Evolutionary conservation across 768 basidiomycete genomes (phyloP), one percentile per base, ranked within the genome.

Genomic region (Chalciporus pseudorubinellus): DNA sequence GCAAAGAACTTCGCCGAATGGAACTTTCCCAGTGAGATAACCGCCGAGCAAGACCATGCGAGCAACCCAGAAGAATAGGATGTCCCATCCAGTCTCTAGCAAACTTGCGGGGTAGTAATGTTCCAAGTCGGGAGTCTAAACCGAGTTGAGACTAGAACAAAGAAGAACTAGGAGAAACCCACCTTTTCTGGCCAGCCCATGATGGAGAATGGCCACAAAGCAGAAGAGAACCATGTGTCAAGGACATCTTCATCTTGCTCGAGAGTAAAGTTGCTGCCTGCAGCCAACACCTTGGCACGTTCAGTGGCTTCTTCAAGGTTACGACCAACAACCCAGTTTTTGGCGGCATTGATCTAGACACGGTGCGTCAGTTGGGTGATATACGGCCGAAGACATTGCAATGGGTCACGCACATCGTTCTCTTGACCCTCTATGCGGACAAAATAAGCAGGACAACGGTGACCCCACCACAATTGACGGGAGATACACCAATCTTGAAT

Each of bases 401-500:
- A n/a, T n/a, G 18, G 20, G 31, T 18, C 16, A 64, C 81, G 46
- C 59, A 84, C 89, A 47, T 93, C 84, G 48, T 82, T 80, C 3
- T 78, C 76, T 53, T 76, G 69, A 5, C 92, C 94, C 50, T 94
- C 90, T 50, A 98, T 81, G 40, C 80, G 79, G 42, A 97, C 86
- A 53, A 93, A 88, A 73, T 97, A 98, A 0, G 94, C 97, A 3
- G 97, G 97, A 66, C 85, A 88, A 50, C 97, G 84, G 65, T 98
- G 95, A 24, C 97, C 95, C 95, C 95, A 98, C 97, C 97, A 99
- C 16, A 98, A 79, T 65, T 99, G 97, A 48, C 97, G 89, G 2
- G 97, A 98, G 63, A 98, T 87, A 73, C 97, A 99, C 97, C 97
- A 99, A 65, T 98, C 97, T 70, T 98, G 93, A 53, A 97, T 92